Evolutionary conservation across 2,329 filamentous ascomycete genomes (phyloP).

Genomic region (Fusarium sp.): DNA sequence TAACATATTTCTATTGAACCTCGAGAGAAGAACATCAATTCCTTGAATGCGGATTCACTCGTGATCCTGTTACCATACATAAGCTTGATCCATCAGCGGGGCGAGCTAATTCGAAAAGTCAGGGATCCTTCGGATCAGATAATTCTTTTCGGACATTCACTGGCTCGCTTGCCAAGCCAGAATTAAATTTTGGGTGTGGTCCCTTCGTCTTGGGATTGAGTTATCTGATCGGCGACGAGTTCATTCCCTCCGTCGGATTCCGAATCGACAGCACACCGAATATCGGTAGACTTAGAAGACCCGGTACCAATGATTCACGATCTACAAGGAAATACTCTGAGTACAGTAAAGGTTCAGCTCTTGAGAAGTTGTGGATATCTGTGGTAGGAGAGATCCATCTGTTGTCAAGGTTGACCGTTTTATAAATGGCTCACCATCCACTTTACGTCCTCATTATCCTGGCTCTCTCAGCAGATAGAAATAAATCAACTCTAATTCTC

Average conservation of each 20-base stretch:
- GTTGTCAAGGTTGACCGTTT: background rate
- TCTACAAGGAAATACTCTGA: background rate
- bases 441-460: background rate
- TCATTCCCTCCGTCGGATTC: background rate
- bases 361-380: background rate
- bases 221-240: constrained; percentile 36
- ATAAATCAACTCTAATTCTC: background rate
- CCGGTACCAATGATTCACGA: background rate
- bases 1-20: background rate
- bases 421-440: constrained; percentile 26
- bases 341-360: background rate
- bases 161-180: constrained; percentile 1
- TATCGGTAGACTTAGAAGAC: constrained; percentile 2
- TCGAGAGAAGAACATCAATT: background rate
- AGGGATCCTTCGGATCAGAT: constrained; percentile 53
- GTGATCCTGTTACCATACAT: background rate
- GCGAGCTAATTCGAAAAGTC: background rate
- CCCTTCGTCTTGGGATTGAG: background rate
- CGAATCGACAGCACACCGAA: background rate
- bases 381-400: background rate
- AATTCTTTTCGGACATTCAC: constrained; percentile 44
- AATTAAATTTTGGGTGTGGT: background rate
- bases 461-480: background rate
- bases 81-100: constrained; percentile 7
- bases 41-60: background rate